phyloP scores from a whole-genome alignment of 495 filamentous ascomycete species.

The Penicillium riverlandense region DNA sequence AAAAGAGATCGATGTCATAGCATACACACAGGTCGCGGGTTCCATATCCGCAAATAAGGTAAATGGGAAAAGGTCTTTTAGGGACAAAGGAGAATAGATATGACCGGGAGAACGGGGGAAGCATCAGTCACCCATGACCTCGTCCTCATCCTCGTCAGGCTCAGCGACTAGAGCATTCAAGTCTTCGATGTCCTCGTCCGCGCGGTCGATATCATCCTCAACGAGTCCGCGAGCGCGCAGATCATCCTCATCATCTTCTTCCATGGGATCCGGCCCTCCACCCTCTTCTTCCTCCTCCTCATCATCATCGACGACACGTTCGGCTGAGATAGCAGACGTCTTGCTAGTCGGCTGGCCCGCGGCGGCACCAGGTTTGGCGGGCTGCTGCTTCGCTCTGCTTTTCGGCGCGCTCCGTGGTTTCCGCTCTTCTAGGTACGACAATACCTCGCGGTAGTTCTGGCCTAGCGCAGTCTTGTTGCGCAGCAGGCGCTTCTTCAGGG shows the following conservation, averaged over 20 bases:
- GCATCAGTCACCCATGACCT: constrained; percentile 61
- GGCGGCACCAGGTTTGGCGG: constrained; percentile 21
- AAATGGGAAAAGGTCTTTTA: not conserved
- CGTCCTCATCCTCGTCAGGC: constrained; percentile 59
- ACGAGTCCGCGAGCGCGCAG: constrained; percentile 52
- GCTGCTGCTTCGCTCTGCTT: constrained; percentile 43
- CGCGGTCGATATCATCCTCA: constrained; percentile 49
- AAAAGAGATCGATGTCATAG: too few relatives aligned
- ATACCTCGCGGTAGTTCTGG: constrained; percentile 66
- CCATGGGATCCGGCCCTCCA: constrained; percentile 28
- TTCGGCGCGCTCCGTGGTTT: constrained; percentile 32
- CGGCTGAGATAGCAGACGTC: constrained; percentile 24
- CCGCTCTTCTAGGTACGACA: constrained; percentile 63
- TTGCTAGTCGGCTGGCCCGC: constrained; percentile 29
- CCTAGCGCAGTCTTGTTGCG: constrained; percentile 64
- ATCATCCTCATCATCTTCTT: constrained; percentile 55
- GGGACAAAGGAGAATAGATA: not conserved
- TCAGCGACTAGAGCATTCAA: constrained; percentile 33
- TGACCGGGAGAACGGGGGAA: constrained; percentile 9
- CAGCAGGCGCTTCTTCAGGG: constrained; percentile 55
- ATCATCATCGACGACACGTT: constrained; percentile 43
- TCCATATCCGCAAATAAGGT: too few relatives aligned
- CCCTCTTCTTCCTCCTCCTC: constrained; percentile 39
- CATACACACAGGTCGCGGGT: too few relatives aligned
- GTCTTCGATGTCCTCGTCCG: constrained; percentile 41